Evolutionary conservation across 441 rosid genomes (phyloP).

Genomic region (Mallotus repandus): DNA sequence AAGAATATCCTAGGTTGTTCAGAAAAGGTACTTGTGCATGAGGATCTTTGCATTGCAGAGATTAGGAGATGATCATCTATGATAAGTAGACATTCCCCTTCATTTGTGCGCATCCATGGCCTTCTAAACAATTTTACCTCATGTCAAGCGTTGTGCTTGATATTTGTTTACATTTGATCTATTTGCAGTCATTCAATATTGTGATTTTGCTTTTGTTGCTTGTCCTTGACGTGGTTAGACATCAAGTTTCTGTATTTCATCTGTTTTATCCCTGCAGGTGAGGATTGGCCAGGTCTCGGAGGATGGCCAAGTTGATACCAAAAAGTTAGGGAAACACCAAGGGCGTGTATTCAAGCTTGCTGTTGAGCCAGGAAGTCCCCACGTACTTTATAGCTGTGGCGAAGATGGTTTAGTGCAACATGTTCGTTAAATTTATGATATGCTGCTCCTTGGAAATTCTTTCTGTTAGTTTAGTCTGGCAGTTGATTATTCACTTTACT

Average conservation of each 20-base stretch:
- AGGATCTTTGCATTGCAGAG: background rate
- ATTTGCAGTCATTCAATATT: background rate
- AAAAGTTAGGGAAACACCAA: constrained; percentile 53
- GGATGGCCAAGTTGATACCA: constrained; percentile 50
- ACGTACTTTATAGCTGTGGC: constrained; percentile 62
- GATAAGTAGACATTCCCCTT: too few relatives aligned
- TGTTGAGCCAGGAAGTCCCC: constrained; percentile 72
- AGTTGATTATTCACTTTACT: constrained; percentile 16
- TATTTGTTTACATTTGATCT: background rate
- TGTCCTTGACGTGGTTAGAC: background rate
- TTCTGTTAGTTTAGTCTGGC: constrained; percentile 6
- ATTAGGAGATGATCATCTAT: too few relatives aligned
- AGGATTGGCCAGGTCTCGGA: constrained; percentile 59
- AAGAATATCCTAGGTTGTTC: background rate
- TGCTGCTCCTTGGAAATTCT: constrained; percentile 3
- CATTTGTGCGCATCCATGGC: too few relatives aligned
- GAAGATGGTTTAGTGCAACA: constrained; percentile 79
- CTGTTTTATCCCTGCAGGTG: constrained; percentile 37
- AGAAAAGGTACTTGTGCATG: background rate
- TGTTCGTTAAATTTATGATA: constrained; percentile 40
- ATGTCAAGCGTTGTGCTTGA: too few relatives aligned
- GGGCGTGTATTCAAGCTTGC: constrained; percentile 61
- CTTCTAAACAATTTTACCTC: too few relatives aligned
- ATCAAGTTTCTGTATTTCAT: background rate
- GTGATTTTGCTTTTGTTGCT: background rate